Conservation (phyloP, 345 rosid species). For the Turritis glabra region DNA sequence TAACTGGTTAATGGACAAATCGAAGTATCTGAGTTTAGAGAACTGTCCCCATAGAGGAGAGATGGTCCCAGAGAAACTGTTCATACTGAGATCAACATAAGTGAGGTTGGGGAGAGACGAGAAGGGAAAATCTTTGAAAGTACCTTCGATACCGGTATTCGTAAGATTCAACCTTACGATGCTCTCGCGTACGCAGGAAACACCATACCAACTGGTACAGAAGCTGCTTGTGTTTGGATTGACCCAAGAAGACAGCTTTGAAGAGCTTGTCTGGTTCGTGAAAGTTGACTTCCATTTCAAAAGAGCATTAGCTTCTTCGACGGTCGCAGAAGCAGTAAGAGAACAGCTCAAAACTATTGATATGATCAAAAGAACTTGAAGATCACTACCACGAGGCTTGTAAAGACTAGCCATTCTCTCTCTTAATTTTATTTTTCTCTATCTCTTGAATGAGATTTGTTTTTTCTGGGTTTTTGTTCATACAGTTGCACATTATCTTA, state of each 20-base stretch:
- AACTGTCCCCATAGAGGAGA: conserved; percentile 39
- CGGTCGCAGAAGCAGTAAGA: conserved; percentile 3
- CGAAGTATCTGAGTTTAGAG: conserved; percentile 45
- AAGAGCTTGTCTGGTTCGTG: conserved; percentile 35
- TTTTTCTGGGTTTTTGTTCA: conserved; percentile 12
- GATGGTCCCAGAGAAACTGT: conserved; percentile 43
- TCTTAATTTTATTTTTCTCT: no score
- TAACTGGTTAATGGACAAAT: conserved; percentile 43
- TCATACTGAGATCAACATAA: conserved; percentile 42
- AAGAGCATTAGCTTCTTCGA: conserved; percentile 38
- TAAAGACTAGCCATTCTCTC: conserved; percentile 19
- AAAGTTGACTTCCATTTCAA: conserved; percentile 40
- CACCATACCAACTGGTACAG: conserved; percentile 45
- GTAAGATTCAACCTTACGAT: conserved; percentile 39
- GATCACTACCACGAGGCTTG: neutral
- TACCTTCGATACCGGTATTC: conserved; percentile 41
- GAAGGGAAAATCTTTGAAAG: conserved; percentile 46
- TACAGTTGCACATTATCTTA: neutral
- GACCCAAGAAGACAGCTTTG: conserved; percentile 34
- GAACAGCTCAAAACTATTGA: conserved; percentile 22
- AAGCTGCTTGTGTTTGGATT: conserved; percentile 32
- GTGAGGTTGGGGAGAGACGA: conserved; percentile 47
- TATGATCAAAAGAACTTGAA: conserved; percentile 26
- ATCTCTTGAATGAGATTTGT: neutral
- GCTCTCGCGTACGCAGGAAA: conserved; percentile 33